Evolutionary conservation across 2,329 filamentous ascomycete species (phyloP).

Genomic region (Diplodia scrobiculata): DNA sequence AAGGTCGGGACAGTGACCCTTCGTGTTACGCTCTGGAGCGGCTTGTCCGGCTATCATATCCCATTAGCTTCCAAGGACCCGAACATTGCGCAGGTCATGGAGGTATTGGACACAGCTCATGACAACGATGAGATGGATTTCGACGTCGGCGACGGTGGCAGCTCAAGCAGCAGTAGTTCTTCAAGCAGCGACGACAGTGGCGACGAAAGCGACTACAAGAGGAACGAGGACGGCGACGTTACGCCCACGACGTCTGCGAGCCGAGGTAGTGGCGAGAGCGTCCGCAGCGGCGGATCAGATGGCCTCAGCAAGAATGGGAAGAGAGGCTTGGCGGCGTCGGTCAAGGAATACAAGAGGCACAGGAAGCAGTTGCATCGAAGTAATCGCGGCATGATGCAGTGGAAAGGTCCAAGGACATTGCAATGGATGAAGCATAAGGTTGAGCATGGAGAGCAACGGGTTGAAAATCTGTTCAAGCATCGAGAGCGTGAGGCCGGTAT

Average conservation of each 20-base stretch:
- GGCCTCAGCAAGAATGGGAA: conserved; percentile 40
- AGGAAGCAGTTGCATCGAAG: conserved; percentile 63
- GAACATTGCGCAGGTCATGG: conserved; percentile 62
- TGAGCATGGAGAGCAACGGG: conserved; percentile 52
- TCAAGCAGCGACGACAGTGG: conserved; percentile 27
- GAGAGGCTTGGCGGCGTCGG: conserved; percentile 54
- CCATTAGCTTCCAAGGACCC: conserved; percentile 57
- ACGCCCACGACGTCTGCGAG: conserved; percentile 36
- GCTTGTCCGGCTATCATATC: conserved; percentile 62
- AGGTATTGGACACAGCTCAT: conserved; percentile 63
- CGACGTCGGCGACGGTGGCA: conserved; percentile 34
- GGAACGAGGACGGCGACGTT: conserved; percentile 32
- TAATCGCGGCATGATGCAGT: conserved; percentile 74
- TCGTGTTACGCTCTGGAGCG: conserved; percentile 62
- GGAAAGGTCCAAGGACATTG: conserved; percentile 59
- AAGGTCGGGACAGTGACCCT: conserved; percentile 62
- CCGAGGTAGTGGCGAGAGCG: conserved; percentile 33
- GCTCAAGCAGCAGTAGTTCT: conserved; percentile 18
- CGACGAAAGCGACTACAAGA: conserved; percentile 31
- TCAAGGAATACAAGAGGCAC: conserved; percentile 63
- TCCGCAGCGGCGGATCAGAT: conserved; percentile 28
- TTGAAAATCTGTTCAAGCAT: conserved; percentile 58
- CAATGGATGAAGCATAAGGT: conserved; percentile 64
- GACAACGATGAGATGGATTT: conserved; percentile 55
- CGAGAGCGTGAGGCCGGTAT: conserved; percentile 60